phyloP scores from a whole-genome alignment of 2,329 filamentous ascomycete genomes.

The Apiospora saccharicola region DNA sequence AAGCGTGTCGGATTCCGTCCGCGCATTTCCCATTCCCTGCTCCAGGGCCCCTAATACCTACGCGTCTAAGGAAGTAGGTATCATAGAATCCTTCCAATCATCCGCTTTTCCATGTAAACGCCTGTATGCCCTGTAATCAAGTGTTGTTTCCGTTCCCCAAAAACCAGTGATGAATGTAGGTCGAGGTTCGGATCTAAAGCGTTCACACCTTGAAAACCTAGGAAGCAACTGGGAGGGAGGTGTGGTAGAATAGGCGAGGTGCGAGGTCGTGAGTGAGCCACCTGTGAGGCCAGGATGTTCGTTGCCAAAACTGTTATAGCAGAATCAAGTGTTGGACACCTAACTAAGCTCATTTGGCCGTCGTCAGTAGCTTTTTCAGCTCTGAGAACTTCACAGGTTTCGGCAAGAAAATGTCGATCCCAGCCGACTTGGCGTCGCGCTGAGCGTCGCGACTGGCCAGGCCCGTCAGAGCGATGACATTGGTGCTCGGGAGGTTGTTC shows the following conservation, averaged over 20 bases:
- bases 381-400: slow-evolving; percentile 57
- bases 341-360: neutral
- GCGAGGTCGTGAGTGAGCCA: neutral
- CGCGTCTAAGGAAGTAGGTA: neutral
- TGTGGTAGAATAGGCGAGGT: neutral
- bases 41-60: neutral
- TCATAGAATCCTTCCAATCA: neutral
- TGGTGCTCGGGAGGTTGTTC: slow-evolving; percentile 48
- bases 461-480: slow-evolving; percentile 61
- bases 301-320: neutral
- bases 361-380: slow-evolving; percentile 42
- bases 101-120: neutral
- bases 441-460: slow-evolving; percentile 57
- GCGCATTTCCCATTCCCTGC: neutral
- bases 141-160: neutral
- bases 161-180: neutral
- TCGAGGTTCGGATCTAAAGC: neutral
- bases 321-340: neutral
- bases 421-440: slow-evolving; percentile 49
- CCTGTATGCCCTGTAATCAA: neutral
- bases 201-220: no score
- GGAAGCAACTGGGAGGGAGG: neutral
- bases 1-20: neutral
- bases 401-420: slow-evolving; percentile 57
- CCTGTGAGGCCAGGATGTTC: neutral